Evolutionary conservation across 139 green algal species (phyloP).

Genomic region (Mesotaenium endlicherianum): DNA sequence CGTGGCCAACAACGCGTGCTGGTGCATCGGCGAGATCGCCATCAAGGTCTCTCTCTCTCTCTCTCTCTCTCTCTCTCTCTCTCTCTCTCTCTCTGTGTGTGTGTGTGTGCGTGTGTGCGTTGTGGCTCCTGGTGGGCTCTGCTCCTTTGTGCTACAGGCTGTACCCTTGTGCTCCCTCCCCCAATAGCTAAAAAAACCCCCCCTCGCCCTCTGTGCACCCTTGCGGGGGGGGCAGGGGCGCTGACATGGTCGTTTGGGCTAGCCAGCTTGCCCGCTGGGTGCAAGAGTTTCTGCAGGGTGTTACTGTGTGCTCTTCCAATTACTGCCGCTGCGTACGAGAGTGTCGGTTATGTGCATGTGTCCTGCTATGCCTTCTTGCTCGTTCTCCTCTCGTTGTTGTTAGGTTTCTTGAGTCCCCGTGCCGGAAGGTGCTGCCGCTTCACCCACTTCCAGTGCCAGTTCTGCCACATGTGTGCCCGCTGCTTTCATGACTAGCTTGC

Average conservation of each 20-base stretch:
- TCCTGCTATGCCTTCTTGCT: background rate
- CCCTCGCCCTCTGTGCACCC: background rate
- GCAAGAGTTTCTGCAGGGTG: too few relatives aligned
- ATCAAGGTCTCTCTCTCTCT: constrained; percentile 58
- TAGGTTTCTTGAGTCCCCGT: background rate
- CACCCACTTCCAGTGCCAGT: too few relatives aligned
- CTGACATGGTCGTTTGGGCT: background rate
- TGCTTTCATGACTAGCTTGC: too few relatives aligned
- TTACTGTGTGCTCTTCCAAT: too few relatives aligned
- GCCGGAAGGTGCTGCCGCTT: too few relatives aligned
- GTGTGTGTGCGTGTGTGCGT: background rate
- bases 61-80: background rate
- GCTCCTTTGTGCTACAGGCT: background rate
- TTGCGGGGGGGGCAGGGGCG: background rate
- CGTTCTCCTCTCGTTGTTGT: background rate
- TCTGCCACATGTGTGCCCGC: too few relatives aligned
- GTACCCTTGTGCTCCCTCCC: background rate
- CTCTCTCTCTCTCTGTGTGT: background rate
- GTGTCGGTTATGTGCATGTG: background rate
- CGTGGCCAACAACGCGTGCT: constrained; percentile 93
- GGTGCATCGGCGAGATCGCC: constrained; percentile 83
- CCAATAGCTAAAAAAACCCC: background rate
- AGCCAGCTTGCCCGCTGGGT: background rate
- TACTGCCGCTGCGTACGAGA: too few relatives aligned
- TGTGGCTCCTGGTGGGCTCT: background rate